Evolutionary conservation across 306 rosid genomes (phyloP).

Genomic region (Mimosa bimucronata): DNA sequence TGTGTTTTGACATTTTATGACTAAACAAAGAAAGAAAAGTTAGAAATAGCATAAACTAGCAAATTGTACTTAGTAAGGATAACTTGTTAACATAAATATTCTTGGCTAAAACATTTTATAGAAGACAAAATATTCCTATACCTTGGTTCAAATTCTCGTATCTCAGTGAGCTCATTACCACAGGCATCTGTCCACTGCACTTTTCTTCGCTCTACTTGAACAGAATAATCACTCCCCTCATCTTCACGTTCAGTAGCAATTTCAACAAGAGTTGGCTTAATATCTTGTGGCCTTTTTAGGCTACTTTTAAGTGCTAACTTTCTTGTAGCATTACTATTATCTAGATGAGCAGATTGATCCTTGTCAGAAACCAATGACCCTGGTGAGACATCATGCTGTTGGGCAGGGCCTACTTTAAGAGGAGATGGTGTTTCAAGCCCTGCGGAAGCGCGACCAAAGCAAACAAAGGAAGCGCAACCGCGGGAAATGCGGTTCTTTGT

Average conservation of each 20-base stretch:
- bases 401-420: constrained; percentile 76
- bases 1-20: constrained; percentile 1
- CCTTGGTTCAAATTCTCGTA: constrained; percentile 87
- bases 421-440: constrained; percentile 68
- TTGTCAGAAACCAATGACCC: constrained; percentile 54
- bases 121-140: constrained; percentile 32
- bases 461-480: constrained; percentile 79
- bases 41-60: constrained; percentile 6
- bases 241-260: constrained; percentile 45
- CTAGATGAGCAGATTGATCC: constrained; percentile 41
- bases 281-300: constrained; percentile 56
- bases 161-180: constrained; percentile 72
- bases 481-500: constrained; percentile 66
- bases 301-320: constrained; percentile 70
- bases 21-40: not conserved
- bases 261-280: constrained; percentile 43
- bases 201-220: constrained; percentile 60
- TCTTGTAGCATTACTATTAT: constrained; percentile 40
- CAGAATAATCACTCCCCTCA: constrained; percentile 45
- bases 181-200: constrained; percentile 88
- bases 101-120: not conserved
- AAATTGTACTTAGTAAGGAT: not conserved
- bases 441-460: constrained; percentile 80
- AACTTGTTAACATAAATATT: not conserved
- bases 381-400: constrained; percentile 65